Evolutionary conservation across 345 rosid genomes (phyloP).

Genomic region (Carallia brachiata): DNA sequence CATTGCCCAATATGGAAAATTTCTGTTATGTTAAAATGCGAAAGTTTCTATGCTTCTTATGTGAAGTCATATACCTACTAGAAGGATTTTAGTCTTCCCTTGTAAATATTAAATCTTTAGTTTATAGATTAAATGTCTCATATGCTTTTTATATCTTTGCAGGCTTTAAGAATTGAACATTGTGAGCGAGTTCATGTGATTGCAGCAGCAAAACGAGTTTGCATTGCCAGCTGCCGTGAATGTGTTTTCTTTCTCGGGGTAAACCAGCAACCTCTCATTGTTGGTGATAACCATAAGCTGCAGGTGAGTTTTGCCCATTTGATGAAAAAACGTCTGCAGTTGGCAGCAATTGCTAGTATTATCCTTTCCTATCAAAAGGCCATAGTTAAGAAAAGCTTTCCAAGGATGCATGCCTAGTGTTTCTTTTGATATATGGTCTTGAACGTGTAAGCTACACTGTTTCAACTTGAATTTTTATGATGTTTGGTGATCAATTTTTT

Average conservation of each 20-base stretch:
- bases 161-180: constrained; percentile 94
- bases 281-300: constrained; percentile 96
- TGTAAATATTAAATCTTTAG: no score
- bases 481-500: neutral
- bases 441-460: neutral
- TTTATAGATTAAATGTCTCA: neutral
- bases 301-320: constrained; percentile 54
- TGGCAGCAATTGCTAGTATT: neutral
- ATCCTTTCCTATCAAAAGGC: neutral
- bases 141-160: constrained; percentile 24
- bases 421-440: neutral
- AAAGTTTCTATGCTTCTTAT: neutral
- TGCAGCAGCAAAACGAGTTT: constrained; percentile 77
- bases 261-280: constrained; percentile 92
- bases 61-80: no score
- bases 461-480: neutral
- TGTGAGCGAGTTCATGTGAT: constrained; percentile 99
- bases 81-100: no score
- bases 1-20: neutral
- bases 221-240: constrained; percentile 97
- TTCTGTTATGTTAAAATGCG: neutral
- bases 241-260: constrained; percentile 96
- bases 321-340: neutral
- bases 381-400: neutral
- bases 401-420: neutral